These are phyloP conservation scores for Rhizoclosmatium sp. DNA, from an alignment of 192 early-diverging fungal species.

Conservation along the genomic window DNA sequence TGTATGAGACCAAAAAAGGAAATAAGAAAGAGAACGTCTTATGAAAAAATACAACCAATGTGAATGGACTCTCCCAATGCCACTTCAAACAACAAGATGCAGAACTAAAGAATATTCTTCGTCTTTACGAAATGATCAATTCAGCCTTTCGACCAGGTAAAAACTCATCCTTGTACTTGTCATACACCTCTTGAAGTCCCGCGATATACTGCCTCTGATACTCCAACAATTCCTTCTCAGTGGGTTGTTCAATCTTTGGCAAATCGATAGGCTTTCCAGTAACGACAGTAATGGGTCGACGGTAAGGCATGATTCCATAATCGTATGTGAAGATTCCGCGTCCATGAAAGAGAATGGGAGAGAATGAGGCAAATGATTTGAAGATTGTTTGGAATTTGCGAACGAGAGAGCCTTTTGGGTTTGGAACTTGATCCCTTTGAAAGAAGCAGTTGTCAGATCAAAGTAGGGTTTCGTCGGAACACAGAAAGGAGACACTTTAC, in stretches of 20 bases:
- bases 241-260: slow-evolving; percentile 64
- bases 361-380: slow-evolving; percentile 60
- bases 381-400: slow-evolving; percentile 76
- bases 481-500: neutral
- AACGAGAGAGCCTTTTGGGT: slow-evolving; percentile 69
- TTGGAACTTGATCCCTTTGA: slow-evolving; percentile 68
- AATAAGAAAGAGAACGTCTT: too few relatives aligned
- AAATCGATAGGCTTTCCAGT: slow-evolving; percentile 63
- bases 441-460: too few relatives aligned
- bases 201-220: slow-evolving; percentile 77
- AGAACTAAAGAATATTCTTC: too few relatives aligned
- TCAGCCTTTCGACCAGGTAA: slow-evolving; percentile 71
- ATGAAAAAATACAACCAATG: too few relatives aligned
- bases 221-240: slow-evolving; percentile 63
- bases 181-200: slow-evolving; percentile 66
- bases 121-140: slow-evolving; percentile 52
- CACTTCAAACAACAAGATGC: too few relatives aligned
- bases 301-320: slow-evolving; percentile 52
- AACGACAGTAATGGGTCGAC: slow-evolving; percentile 50
- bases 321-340: slow-evolving; percentile 63
- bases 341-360: slow-evolving; percentile 76
- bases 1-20: too few relatives aligned
- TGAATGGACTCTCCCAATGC: too few relatives aligned
- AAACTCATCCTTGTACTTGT: slow-evolving; percentile 78
- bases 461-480: too few relatives aligned